Conservation (phyloP, 495 filamentous ascomycete species). For the Hyphodiscus hymeniophilus region DNA sequence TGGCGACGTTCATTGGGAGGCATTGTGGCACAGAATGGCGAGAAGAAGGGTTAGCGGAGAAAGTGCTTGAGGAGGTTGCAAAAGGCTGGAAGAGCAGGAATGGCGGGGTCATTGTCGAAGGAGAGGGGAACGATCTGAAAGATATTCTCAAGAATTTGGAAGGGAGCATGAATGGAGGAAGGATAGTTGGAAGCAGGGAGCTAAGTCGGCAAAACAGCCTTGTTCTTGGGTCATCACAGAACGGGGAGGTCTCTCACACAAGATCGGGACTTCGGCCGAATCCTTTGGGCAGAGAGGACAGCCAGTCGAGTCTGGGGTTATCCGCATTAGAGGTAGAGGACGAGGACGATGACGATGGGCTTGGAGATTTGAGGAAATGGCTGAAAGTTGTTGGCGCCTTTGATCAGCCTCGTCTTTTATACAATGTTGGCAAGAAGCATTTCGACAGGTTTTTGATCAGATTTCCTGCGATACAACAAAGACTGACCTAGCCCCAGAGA, state of each 20-base stretch:
- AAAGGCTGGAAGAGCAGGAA: slow-evolving; percentile 78
- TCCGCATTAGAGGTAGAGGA: slow-evolving; percentile 53
- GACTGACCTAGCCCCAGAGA: slow-evolving; percentile 34
- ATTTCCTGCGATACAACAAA: slow-evolving; percentile 2
- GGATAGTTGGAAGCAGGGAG: slow-evolving; percentile 39
- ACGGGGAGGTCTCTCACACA: slow-evolving; percentile 12
- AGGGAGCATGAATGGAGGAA: slow-evolving; percentile 74
- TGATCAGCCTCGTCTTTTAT: slow-evolving; percentile 78
- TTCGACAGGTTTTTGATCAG: slow-evolving; percentile 58
- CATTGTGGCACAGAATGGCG: slow-evolving; percentile 95
- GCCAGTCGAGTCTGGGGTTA: slow-evolving; percentile 55
- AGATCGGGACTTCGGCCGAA: slow-evolving; percentile 34
- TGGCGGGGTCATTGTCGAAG: slow-evolving; percentile 84
- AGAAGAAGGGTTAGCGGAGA: slow-evolving; percentile 87
- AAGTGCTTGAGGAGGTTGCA: slow-evolving; percentile 84
- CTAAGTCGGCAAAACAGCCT: slow-evolving; percentile 55
- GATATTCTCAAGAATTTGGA: slow-evolving; percentile 74
- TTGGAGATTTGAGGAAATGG: slow-evolving; percentile 64
- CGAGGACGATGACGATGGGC: slow-evolving; percentile 45
- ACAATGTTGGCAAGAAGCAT: slow-evolving; percentile 82
- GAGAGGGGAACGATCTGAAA: slow-evolving; percentile 64
- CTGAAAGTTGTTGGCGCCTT: slow-evolving; percentile 70
- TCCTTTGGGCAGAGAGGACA: slow-evolving; percentile 43
- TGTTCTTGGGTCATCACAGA: slow-evolving; percentile 25
- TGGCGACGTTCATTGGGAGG: slow-evolving; percentile 83